Percentiles rank a stretch among this genome's conserved stretches.
Conservation (phyloP, 176 grass and related monocot genomes). For the Paspalum notatum region DNA sequence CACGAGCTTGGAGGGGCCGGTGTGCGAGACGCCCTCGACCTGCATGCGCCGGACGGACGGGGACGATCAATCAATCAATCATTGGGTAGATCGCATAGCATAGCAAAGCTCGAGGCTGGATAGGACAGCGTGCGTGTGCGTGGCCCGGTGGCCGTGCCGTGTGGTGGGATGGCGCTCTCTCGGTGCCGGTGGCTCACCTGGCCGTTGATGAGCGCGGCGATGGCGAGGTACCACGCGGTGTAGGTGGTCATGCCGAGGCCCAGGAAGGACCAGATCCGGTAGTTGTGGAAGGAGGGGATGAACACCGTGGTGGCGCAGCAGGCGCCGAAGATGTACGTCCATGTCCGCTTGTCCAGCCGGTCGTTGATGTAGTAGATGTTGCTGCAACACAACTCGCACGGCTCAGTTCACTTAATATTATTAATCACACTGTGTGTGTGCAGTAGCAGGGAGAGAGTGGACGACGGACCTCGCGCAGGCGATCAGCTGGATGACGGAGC, state of each 20-base stretch:
- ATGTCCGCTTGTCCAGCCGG: conserved; percentile 85
- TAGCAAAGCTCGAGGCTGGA: background rate
- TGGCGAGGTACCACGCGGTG: conserved; percentile 84
- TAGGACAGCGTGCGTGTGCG: background rate
- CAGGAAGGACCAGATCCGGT: conserved; percentile 94
- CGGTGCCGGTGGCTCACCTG: conserved; percentile 40
- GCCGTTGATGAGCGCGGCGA: conserved; percentile 70
- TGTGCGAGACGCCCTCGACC: conserved; percentile 59
- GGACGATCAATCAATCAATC: background rate
- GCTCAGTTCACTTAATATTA: background rate
- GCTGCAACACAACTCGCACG: background rate
- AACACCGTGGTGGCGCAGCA: conserved; percentile 88
- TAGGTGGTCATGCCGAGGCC: conserved; percentile 88
- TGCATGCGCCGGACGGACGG: conserved; percentile 18
- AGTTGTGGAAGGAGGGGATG: conserved; percentile 93
- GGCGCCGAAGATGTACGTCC: conserved; percentile 90
- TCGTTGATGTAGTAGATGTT: conserved; percentile 93
- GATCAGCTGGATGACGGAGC: conserved; percentile 78
- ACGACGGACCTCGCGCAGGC: conserved; percentile 62
- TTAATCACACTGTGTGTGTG: background rate
- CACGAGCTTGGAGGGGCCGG: conserved; percentile 63
- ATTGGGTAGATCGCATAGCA: background rate
- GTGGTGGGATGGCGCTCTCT: conserved; percentile 24
- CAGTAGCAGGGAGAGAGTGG: background rate
- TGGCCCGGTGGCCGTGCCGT: background rate